phyloP scores from a whole-genome alignment of 129 eudicot genomes.

The Heracleum sosnowskyi region DNA sequence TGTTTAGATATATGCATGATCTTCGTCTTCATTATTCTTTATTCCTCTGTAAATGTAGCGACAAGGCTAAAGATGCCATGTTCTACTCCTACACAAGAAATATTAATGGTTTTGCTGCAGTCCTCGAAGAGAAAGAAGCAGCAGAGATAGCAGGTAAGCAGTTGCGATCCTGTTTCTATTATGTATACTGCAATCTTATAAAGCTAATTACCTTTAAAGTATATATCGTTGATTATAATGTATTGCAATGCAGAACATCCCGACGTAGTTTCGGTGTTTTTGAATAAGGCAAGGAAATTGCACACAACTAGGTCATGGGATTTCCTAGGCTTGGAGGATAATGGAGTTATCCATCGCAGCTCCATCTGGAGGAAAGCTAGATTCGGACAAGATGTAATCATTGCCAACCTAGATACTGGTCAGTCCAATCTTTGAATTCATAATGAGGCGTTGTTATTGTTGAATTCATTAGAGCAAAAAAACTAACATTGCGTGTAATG shows the following conservation, averaged over 20 bases:
- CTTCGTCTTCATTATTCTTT: constrained; percentile 3
- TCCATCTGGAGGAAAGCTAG: constrained; percentile 85
- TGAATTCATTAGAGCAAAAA: neutral
- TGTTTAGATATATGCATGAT: neutral
- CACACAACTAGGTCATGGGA: constrained; percentile 97
- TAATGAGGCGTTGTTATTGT: neutral
- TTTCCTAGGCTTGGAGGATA: constrained; percentile 61
- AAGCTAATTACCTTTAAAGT: neutral
- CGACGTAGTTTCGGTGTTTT: constrained; percentile 65
- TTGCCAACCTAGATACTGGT: constrained; percentile 97
- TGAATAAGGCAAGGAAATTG: constrained; percentile 59
- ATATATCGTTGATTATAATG: neutral
- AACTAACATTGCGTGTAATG: constrained; percentile 15
- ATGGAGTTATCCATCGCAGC: constrained; percentile 37
- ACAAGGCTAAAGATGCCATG: constrained; percentile 76
- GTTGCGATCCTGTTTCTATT: neutral
- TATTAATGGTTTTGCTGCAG: constrained; percentile 96
- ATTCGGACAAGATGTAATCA: constrained; percentile 77
- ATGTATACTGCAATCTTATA: neutral
- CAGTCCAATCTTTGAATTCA: constrained; percentile 6
- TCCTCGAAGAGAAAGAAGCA: constrained; percentile 71
- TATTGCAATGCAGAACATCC: constrained; percentile 60
- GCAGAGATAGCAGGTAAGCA: constrained; percentile 59
- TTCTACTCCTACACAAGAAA: constrained; percentile 83
- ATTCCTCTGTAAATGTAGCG: constrained; percentile 21